phyloP scores from a whole-genome alignment of 2,329 filamentous ascomycete genomes.

The Dissoconium aciculare region DNA sequence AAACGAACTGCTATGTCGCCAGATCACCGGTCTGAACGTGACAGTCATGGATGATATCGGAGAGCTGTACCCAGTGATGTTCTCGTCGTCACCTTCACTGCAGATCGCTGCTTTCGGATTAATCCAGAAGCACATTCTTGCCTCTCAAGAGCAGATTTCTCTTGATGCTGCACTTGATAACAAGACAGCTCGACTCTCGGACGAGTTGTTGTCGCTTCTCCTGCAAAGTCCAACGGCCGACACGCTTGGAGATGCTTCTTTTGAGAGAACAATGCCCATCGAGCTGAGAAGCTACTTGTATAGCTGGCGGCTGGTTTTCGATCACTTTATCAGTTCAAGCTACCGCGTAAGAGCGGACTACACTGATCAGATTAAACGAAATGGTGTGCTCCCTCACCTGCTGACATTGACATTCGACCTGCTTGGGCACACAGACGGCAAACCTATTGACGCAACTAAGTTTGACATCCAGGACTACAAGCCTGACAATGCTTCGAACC shows the following conservation, averaged over 20 bases:
- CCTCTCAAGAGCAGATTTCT: slow-evolving; percentile 64
- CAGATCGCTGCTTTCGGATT: slow-evolving; percentile 70
- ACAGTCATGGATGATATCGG: slow-evolving; percentile 38
- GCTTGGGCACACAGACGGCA: slow-evolving; percentile 61
- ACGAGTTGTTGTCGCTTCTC: slow-evolving; percentile 71
- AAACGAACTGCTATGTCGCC: slow-evolving; percentile 56
- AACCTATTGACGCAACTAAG: slow-evolving; percentile 54
- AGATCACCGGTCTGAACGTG: slow-evolving; percentile 49
- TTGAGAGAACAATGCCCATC: slow-evolving; percentile 48
- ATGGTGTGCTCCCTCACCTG: slow-evolving; percentile 51
- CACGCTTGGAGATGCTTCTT: slow-evolving; percentile 46
- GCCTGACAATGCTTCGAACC: slow-evolving; percentile 37
- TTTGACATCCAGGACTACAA: slow-evolving; percentile 55
- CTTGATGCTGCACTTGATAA: slow-evolving; percentile 62
- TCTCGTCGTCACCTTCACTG: slow-evolving; percentile 57
- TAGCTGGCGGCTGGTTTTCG: slow-evolving; percentile 81
- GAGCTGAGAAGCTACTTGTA: slow-evolving; percentile 68
- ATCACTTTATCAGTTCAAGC: slow-evolving; percentile 49
- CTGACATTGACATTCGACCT: slow-evolving; percentile 73
- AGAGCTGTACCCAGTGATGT: slow-evolving; percentile 61
- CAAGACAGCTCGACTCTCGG: slow-evolving; percentile 56
- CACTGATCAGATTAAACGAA: slow-evolving; percentile 60
- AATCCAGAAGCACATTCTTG: slow-evolving; percentile 65
- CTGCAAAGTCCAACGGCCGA: slow-evolving; percentile 52
- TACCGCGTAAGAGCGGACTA: slow-evolving; percentile 75